phyloP scores from a whole-genome alignment of 306 rosid species.

The Glycyrrhiza uralensis region DNA sequence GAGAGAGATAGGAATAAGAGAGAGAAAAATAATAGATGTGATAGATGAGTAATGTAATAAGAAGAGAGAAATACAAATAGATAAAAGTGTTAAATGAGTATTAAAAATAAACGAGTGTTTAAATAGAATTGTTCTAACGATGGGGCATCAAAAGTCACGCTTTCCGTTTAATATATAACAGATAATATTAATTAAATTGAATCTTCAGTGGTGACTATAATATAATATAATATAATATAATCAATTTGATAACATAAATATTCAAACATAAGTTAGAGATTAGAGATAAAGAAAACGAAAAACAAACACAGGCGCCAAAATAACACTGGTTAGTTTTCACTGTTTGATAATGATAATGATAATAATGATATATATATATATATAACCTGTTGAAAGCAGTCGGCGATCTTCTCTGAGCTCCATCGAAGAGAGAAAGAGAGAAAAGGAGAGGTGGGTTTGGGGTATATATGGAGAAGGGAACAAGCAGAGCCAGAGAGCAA shows the following conservation, averaged over 20 bases:
- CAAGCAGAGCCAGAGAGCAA: slow-evolving; percentile 25
- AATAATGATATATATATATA: too few relatives aligned
- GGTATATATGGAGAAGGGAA: slow-evolving; percentile 1
- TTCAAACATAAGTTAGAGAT: not conserved
- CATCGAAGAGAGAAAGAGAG: not conserved
- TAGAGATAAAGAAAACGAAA: too few relatives aligned
- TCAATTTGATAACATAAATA: not conserved
- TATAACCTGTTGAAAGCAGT: slow-evolving; percentile 21
- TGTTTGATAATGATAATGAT: slow-evolving; percentile 30
- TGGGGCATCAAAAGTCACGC: slow-evolving; percentile 61
- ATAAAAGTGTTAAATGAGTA: too few relatives aligned
- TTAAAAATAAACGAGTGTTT: too few relatives aligned
- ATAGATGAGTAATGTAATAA: too few relatives aligned
- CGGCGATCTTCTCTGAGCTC: not conserved
- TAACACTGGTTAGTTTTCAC: not conserved
- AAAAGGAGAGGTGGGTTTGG: not conserved
- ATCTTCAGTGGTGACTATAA: not conserved
- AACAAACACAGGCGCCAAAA: not conserved
- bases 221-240: not conserved
- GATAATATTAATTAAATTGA: slow-evolving; percentile 23
- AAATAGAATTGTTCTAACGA: too few relatives aligned
- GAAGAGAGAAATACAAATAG: too few relatives aligned
- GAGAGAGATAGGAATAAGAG: too few relatives aligned
- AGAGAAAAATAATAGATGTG: too few relatives aligned
- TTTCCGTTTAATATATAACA: slow-evolving; percentile 23